Base-by-base conservation (phyloP, 1,284 basidiomycete species). In the Malassezia pachydermatis region DNA sequence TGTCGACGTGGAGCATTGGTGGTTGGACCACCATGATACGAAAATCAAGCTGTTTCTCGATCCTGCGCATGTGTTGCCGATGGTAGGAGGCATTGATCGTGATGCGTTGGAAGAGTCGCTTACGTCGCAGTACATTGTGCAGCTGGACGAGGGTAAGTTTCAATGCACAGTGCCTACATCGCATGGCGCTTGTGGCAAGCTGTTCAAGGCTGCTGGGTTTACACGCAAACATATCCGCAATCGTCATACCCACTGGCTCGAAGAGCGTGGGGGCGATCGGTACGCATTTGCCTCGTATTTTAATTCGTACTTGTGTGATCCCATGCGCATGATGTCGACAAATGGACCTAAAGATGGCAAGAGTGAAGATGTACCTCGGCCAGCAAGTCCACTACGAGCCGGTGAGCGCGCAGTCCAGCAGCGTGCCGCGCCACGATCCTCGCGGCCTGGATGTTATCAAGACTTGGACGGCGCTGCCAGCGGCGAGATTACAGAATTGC, bases 211-310 rank as follows among this genome's bases (percentile, higher is more conserved):
- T 14, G 47, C 47, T 16, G 50, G 54, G 27, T 67, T 66, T 48
- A 60, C 65, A 3, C 60, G 61, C 46, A 67, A 70, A 60, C 67
- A 70, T 39, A 50, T 70, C 2, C 40, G 57, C 29, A 67, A 66
- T 52, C 67, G 66, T 49, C 67, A 70, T 40, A 43, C 53, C 19
- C 51, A 41, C 2, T 50, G 61, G 19, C 52, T 66, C 37, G 58
- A 63, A 25, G 13, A 24, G 22, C 20, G 36, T 13, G 29, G 41
- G 4, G 22, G 41, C 7, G 28, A 30, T 22, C 20, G 28, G 17
- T n/a, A 23, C 16, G 22, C 41, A 22, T 25, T 24, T 34, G 45
- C 38, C 6, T 28, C 13, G 7, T 64, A 52, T 27, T 62, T 57
- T 48, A 59, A 61, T 51, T 58, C 51, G 17, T 64, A 62, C 33